Conservation (phyloP, 2,329 filamentous ascomycete species). For the Fusarium gaditjirri region DNA sequence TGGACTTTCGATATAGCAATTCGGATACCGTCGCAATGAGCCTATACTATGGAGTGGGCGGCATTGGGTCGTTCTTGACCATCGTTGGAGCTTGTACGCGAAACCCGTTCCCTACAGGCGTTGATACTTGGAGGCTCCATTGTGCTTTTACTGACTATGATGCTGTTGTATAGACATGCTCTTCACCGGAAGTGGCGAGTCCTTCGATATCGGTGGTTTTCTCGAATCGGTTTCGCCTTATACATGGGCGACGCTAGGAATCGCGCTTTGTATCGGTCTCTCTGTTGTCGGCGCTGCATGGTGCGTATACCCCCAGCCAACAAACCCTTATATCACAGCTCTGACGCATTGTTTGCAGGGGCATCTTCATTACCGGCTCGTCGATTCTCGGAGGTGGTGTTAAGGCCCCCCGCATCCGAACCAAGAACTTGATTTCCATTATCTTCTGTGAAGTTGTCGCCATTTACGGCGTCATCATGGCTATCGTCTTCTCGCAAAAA, state of each 20-base stretch:
- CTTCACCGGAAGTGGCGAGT: constrained; percentile 94
- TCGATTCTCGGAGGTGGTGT: constrained; percentile 98
- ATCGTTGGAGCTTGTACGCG: constrained; percentile 83
- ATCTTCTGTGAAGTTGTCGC: constrained; percentile 99
- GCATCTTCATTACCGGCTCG: constrained; percentile 97
- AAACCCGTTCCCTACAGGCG: constrained; percentile 14
- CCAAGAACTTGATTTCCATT: constrained; percentile 99
- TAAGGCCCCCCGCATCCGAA: constrained; percentile 95
- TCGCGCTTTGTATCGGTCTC: constrained; percentile 92
- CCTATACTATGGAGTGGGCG: constrained; percentile 76
- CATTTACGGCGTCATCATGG: constrained; percentile 99
- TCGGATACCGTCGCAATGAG: constrained; percentile 66
- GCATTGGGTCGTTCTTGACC: constrained; percentile 73
- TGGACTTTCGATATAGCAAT: constrained; percentile 39
- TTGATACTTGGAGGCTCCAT: constrained; percentile 4
- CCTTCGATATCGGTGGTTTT: constrained; percentile 96
- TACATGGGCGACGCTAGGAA: constrained; percentile 90
- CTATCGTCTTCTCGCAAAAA: constrained; percentile 96
- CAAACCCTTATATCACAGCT: constrained; percentile 6
- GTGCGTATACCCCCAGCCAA: constrained; percentile 62
- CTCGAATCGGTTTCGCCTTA: constrained; percentile 94
- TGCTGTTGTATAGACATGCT: constrained; percentile 81
- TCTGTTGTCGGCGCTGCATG: constrained; percentile 98
- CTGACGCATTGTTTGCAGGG: constrained; percentile 67
- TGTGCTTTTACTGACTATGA: constrained; percentile 29